Conservation (phyloP, 2,329 filamentous ascomycete species). For the Lachnum nothofagi region DNA sequence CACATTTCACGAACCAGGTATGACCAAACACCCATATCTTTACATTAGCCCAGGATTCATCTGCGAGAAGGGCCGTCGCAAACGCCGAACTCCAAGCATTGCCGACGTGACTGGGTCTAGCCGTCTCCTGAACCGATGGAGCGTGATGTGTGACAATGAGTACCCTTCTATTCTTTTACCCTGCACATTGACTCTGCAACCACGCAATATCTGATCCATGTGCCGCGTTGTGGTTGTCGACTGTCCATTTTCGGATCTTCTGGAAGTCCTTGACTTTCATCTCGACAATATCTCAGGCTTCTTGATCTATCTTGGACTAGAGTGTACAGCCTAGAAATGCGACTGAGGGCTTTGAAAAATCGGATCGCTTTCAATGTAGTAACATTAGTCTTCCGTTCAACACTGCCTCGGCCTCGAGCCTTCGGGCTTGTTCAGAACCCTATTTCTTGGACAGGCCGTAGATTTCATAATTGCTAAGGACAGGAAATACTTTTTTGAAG, state of each 20-base stretch:
- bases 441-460: conserved; percentile 15
- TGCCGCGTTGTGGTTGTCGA: conserved; percentile 9
- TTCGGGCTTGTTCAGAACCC: conserved; percentile 10
- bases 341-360: conserved; percentile 35
- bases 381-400: conserved; percentile 33
- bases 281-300: conserved; percentile 26
- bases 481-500: conserved; percentile 38
- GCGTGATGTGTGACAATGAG: conserved; percentile 38
- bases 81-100: conserved; percentile 41
- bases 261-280: conserved; percentile 11
- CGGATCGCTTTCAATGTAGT: conserved; percentile 37
- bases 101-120: conserved; percentile 43
- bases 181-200: conserved; percentile 35
- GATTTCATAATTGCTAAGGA: conserved; percentile 45
- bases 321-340: conserved; percentile 45
- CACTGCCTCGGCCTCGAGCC: conserved; percentile 7
- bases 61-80: conserved; percentile 45
- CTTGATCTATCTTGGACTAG: conserved; percentile 42
- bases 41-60: conserved; percentile 21
- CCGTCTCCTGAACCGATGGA: conserved; percentile 39
- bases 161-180: conserved; percentile 33
- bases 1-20: conserved; percentile 35
- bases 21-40: conserved; percentile 43
- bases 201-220: conserved; percentile 32
- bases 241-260: conserved; percentile 12